Base-by-base conservation (phyloP, 495 filamentous ascomycete species). In the Zalerion maritima region DNA sequence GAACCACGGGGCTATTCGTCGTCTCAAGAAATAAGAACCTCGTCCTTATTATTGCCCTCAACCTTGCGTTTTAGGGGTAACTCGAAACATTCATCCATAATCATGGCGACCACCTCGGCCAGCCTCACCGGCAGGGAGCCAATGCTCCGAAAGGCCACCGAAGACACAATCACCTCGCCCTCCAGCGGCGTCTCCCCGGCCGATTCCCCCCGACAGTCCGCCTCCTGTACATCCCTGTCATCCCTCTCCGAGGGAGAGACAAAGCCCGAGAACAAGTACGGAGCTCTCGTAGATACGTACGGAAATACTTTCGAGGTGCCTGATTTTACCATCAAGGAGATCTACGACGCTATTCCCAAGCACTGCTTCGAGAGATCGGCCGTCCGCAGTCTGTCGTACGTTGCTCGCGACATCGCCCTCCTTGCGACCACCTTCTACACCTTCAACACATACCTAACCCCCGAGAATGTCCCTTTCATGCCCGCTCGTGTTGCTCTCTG, bases 221-320 rank as follows among this genome's bases (percentile, higher is more conserved):
- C 81, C 12, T 94, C 86, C 6, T 78, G 79, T 13, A 91, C 89
- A 4, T 94, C 87, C 2, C 68, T 94, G 28, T 94, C 87, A 17
- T 94, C 87, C 24, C 63, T 94, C 57, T 73, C 71, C n/a, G 54
- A 58, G 22, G 47, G 52, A 24, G 45, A 47, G 25, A 22, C 36
- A 28, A 31, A 40, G 29, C 41, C 33, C 32, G 43, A 40, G 35
- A 18, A 37, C 22, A 29, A 43, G 21, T 49, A 53, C 29, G 55
- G 59, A 53, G 73, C 72, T 54, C 69, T 85, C 33, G 52, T 73
- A 29, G 77, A 83, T 54, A 72, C 67, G 15, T 74, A 80, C 47
- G 78, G 78, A 38, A 80, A 83, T 51, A 66, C 74, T 36, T 83
- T 83, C 58, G 50, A 73, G 48, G 48, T 80, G 12, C 78, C 78